Base-by-base conservation (phyloP, 257 asterid genomes). In the Scutellaria baicalensis region DNA sequence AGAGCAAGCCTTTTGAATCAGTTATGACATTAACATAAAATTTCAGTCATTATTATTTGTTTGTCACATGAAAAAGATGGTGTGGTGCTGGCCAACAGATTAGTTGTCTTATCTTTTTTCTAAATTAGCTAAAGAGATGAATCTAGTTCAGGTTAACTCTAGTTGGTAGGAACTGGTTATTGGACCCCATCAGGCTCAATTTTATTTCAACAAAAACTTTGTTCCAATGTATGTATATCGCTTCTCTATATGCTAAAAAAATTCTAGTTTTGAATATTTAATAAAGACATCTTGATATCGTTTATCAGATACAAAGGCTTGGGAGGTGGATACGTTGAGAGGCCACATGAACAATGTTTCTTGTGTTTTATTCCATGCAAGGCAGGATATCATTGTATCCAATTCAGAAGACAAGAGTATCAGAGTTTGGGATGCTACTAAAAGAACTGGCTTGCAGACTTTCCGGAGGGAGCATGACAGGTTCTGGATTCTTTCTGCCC, bases 301-400 rank as follows among this genome's bases (percentile, higher is more conserved):
- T 39, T 66, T 66, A 43, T 64, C 89, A 94, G 97, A 94, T 82
- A 89, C 99, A 11, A 94, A 91, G 88, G 99, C 99, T 70, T 94
- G 99, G 99, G 99, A 94, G 80, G 97, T 94, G 81, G 99, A 94
- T 84, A 94, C 97, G 0, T 69, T 94, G 90, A 89, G 99, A 80
- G 97, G 97, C 66, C 99, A 91, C 80, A 85, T 88, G 96, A 94
- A 94, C 84, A 94, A 94, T 62, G 99, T 94, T 11, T 94, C 99
- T 4, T 94, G 92, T 80, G 97, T 92, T 58, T 23, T 89, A 14
- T 94, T 91, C 77, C 97, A 92, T 78, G 69, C 97, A 20, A 85
- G 86, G 78, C 99, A 94, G 77, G 99, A 94, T 58, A 91, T 94
- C 38, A 89, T 94, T 68, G 92, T 94, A 55, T 94, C 99, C 36